phyloP scores from a whole-genome alignment of 1,284 basidiomycete species.

The Uromyces viciae-fabae region DNA sequence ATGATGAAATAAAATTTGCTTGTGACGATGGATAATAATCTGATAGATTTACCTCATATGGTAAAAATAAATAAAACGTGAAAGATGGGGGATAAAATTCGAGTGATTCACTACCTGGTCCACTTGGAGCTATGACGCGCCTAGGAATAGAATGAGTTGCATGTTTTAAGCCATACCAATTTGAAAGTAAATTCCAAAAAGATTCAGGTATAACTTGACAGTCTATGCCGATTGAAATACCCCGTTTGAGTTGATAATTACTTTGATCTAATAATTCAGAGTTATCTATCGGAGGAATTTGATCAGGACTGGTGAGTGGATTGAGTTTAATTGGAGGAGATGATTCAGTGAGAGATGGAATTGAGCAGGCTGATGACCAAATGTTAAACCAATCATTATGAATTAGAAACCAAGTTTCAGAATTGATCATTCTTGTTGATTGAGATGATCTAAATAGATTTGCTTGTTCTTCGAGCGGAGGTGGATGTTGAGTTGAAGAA shows the following conservation, averaged over 20 bases:
- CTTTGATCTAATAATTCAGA: constrained; percentile 6
- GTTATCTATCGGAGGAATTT: constrained; percentile 30
- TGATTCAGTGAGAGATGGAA: neutral
- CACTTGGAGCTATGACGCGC: constrained; percentile 32
- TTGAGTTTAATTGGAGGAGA: neutral
- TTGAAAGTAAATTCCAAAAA: constrained; percentile 19
- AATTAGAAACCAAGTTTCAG: constrained; percentile 41
- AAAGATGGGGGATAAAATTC: constrained; percentile 38
- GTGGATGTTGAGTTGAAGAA: neutral
- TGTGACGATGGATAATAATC: neutral
- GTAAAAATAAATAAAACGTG: constrained; percentile 33
- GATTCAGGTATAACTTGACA: constrained; percentile 21
- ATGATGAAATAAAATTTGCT: neutral
- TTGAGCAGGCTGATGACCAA: neutral
- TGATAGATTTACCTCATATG: constrained; percentile 18
- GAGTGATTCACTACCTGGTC: constrained; percentile 34
- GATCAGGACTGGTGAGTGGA: neutral
- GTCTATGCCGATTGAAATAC: constrained; percentile 28
- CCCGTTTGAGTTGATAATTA: constrained; percentile 1
- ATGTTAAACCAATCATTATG: constrained; percentile 18
- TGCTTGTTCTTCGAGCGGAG: constrained; percentile 12
- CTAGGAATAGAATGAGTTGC: constrained; percentile 11
- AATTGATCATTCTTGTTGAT: neutral
- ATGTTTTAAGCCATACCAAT: constrained; percentile 24
- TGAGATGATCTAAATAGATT: neutral